Evolutionary conservation across 352 stramenopile genomes (phyloP), one percentile per base, ranked within the genome.

Genomic region (Phytophthora pisi): DNA sequence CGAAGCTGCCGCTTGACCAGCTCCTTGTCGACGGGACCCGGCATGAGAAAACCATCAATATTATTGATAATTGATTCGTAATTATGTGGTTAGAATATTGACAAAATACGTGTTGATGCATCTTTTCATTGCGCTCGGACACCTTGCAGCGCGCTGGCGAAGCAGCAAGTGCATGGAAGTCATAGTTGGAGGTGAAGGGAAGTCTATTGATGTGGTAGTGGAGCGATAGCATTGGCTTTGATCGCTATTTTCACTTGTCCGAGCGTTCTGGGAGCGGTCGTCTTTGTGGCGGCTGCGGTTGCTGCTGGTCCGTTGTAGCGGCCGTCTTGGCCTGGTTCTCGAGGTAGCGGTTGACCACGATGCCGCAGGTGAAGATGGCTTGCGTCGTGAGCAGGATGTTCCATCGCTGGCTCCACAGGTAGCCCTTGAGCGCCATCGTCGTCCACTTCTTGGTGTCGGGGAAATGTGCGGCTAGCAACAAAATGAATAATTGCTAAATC

Each of bases 361-460:
- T 71, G 30, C 72, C 76, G 53, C 70, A 80, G 64, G 81, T 92
- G 70, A 90, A 89, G 64, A 91, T 80, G 57, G 67, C 77, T 64
- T 93, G 85, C 43, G 83, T 78, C 57, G 80, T 89, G 36, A 93
- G 75, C 54, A 93, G 62, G 47, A 93, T 88, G 71, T 91, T 90
- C 83, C 84, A 93, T 57, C 85, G 81, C 49, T 91, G 78, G 51
- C 82, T 66, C 60, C 81, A 72, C 63, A 93, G 59, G 69, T 86
- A 93, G 57, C 74, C 72, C 24, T 61, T 76, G 61, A 90, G 78
- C 61, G 77, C 80, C 76, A 90, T 77, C 18, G 16, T 57, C 38
- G 42, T 23, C 24, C 57, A 70, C 38, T 23, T 57, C 40, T 38
- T 40, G 10, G n/a, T 16, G 11, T 16, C 10, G 34, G 34, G 38